These are phyloP conservation scores for Kluyveromyces aestuarii DNA, from an alignment of 805 yeast genomes.

Conservation along the genomic window DNA sequence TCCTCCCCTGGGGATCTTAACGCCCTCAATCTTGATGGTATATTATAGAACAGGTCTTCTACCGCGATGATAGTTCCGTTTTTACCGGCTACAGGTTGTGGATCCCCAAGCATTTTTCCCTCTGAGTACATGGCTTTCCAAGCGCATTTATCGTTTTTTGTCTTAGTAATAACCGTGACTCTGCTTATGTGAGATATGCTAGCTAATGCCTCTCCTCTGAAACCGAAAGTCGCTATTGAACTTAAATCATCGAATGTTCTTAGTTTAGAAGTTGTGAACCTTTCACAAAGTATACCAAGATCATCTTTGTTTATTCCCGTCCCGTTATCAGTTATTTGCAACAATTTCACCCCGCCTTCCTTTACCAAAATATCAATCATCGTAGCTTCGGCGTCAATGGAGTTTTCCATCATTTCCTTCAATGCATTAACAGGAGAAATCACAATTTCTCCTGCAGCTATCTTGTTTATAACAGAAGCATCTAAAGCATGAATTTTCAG, in stretches of 20 bases:
- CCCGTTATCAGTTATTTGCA: constrained; percentile 89
- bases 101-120: constrained; percentile 51
- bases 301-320: constrained; percentile 69
- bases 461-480: constrained; percentile 67
- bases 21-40: constrained; percentile 67
- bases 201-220: constrained; percentile 94
- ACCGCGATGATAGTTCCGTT: constrained; percentile 79
- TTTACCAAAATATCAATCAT: constrained; percentile 70
- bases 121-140: constrained; percentile 58
- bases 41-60: constrained; percentile 84
- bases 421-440: constrained; percentile 90
- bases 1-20: constrained; percentile 65
- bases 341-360: constrained; percentile 83
- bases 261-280: constrained; percentile 89
- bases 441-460: constrained; percentile 96
- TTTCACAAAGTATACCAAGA: constrained; percentile 68
- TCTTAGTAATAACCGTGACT: constrained; percentile 70
- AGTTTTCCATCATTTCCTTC: constrained; percentile 86
- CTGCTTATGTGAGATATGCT: constrained; percentile 87
- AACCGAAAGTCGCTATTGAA: constrained; percentile 74
- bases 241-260: constrained; percentile 64
- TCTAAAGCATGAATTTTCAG: constrained; percentile 37
- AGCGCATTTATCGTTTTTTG: constrained; percentile 51
- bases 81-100: constrained; percentile 76
- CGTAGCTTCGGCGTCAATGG: constrained; percentile 78